These are phyloP conservation scores for Ganoderma sinense DNA, from an alignment of 1,284 basidiomycete genomes.

Conservation along the genomic window DNA sequence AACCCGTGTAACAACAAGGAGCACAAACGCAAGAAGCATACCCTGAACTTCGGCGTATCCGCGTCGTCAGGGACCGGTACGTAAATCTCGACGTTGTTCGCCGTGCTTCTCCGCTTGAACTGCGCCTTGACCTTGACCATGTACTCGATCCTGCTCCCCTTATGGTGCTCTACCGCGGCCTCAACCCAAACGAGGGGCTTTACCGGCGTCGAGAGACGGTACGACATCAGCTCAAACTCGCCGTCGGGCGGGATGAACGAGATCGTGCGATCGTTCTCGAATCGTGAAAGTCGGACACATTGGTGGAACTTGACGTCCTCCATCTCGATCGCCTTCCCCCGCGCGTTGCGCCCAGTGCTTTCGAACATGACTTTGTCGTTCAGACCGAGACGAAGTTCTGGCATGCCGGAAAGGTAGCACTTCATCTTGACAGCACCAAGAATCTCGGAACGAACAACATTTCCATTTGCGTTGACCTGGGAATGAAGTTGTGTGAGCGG, in stretches of 20 bases:
- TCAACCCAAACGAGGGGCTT: conserved; percentile 99
- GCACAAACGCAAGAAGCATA: conserved; percentile 44
- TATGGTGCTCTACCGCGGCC: conserved; percentile 94
- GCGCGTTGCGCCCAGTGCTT: conserved; percentile 91
- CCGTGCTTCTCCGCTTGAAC: conserved; percentile 95
- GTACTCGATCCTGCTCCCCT: conserved; percentile 94
- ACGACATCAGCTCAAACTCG: conserved; percentile 98
- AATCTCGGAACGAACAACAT: conserved; percentile 97
- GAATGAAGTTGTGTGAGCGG: neutral
- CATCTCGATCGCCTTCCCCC: conserved; percentile 99
- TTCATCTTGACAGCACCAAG: conserved; percentile 99
- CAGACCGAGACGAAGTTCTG: conserved; percentile 92
- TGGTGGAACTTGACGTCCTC: conserved; percentile 99
- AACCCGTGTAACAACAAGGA: neutral
- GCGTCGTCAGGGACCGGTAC: conserved; percentile 99
- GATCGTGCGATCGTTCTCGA: conserved; percentile 99
- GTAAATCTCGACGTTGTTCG: conserved; percentile 98
- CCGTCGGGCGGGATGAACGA: conserved; percentile 99
- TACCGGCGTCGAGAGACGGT: conserved; percentile 94
- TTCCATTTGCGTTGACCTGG: conserved; percentile 95
- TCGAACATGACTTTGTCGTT: conserved; percentile 99
- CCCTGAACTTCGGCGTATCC: conserved; percentile 96
- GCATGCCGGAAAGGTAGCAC: conserved; percentile 99
- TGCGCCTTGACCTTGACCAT: conserved; percentile 99
- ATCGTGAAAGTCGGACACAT: conserved; percentile 98